Evolutionary conservation across 2,329 filamentous ascomycete species (phyloP).

Genomic region (Colletotrichum sp.): DNA sequence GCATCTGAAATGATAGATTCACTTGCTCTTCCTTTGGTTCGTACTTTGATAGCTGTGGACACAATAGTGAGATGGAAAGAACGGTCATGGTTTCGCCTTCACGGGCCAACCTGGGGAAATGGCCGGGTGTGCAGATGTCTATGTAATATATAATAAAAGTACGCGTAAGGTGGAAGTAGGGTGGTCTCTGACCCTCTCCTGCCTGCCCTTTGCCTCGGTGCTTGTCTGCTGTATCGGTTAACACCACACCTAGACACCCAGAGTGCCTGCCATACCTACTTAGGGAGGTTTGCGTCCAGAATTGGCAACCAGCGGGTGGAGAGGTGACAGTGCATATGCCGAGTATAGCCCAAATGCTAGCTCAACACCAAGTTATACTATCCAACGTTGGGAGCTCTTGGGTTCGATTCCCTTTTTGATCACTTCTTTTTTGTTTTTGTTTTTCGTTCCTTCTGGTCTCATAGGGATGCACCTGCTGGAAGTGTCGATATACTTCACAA

Average conservation of each 20-base stretch:
- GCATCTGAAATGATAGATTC: background rate
- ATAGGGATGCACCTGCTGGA: background rate
- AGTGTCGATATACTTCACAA: background rate
- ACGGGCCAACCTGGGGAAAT: fast-evolving
- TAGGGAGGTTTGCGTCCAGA: background rate
- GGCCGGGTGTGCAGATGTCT: background rate
- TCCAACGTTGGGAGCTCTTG: background rate
- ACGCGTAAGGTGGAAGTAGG: background rate
- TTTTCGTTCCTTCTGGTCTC: background rate
- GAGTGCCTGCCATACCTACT: background rate
- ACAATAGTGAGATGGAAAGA: background rate
- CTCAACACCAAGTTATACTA: background rate
- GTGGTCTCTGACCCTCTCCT: fast-evolving
- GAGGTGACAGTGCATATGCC: background rate
- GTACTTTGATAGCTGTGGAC: background rate
- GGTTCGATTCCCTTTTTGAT: background rate
- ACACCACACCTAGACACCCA: background rate
- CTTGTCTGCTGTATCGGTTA: background rate
- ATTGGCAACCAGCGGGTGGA: background rate
- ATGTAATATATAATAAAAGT: background rate
- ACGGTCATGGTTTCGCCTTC: fast-evolving
- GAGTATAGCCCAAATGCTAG: background rate
- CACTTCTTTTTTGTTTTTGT: background rate
- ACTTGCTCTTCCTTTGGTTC: background rate
- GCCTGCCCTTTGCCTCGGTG: background rate